Percentiles rank a stretch among this genome's conserved stretches.
phyloP scores from a whole-genome alignment of 192 early-diverging fungal species.

The Coemansia sp. region DNA sequence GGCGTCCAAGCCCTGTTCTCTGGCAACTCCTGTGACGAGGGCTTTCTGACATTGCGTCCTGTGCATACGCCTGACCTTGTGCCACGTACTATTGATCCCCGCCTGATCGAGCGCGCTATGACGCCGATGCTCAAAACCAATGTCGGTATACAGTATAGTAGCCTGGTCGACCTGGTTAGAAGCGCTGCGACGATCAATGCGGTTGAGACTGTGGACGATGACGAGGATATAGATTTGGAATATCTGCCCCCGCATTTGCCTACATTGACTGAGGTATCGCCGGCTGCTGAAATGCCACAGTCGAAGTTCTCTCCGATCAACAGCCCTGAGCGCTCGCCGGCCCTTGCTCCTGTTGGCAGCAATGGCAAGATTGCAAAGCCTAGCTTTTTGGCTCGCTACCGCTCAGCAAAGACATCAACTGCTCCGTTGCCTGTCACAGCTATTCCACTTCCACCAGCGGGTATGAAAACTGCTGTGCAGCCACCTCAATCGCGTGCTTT shows the following conservation, averaged over 20 bases:
- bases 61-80: constrained; percentile 57
- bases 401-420: constrained; percentile 13
- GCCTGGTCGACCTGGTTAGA: constrained; percentile 5
- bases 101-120: constrained; percentile 56
- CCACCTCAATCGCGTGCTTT: background rate
- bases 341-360: constrained; percentile 16
- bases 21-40: constrained; percentile 15
- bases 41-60: constrained; percentile 52
- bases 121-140: constrained; percentile 59
- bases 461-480: background rate
- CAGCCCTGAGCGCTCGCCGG: constrained; percentile 25
- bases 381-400: constrained; percentile 23
- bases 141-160: constrained; percentile 18
- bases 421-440: constrained; percentile 25
- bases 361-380: constrained; percentile 22
- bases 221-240: background rate
- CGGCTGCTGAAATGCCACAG: constrained; percentile 7
- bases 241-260: background rate
- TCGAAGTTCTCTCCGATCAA: constrained; percentile 41
- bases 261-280: background rate
- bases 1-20: background rate
- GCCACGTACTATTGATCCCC: constrained; percentile 49
- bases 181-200: background rate
- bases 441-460: constrained; percentile 36
- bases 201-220: constrained; percentile 3